These are phyloP conservation scores for Datisca glomerata DNA, from an alignment of 306 rosid species.

Conservation along the genomic window DNA sequence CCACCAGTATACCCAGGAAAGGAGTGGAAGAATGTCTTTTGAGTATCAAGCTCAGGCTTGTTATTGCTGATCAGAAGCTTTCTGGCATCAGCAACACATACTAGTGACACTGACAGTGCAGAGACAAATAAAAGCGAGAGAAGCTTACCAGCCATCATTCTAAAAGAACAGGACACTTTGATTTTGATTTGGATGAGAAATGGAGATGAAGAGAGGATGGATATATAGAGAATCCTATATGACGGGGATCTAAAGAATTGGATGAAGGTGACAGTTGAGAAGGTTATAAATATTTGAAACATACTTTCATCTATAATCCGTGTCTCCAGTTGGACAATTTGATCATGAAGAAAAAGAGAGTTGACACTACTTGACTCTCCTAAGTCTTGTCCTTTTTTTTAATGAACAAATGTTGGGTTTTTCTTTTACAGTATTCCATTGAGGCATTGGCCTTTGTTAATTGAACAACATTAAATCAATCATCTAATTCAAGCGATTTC, in stretches of 20 bases:
- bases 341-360: no score
- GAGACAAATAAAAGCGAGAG: constrained; percentile 24
- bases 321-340: constrained; percentile 18
- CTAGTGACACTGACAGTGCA: no score
- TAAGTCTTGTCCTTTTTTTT: no score
- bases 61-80: no score
- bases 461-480: no score
- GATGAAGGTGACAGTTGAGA: constrained; percentile 1
- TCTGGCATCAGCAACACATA: constrained; percentile 18
- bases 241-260: not conserved
- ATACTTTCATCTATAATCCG: constrained; percentile 17
- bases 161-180: no score
- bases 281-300: not conserved
- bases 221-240: constrained; percentile 10
- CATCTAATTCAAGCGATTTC: no score
- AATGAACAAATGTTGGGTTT: no score
- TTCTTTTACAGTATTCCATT: no score
- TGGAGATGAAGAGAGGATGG: not conserved
- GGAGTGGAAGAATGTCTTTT: constrained; percentile 14
- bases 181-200: constrained; percentile 1
- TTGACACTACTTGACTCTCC: no score
- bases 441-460: no score
- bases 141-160: constrained; percentile 21
- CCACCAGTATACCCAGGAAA: constrained; percentile 25
- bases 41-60: constrained; percentile 8